Conservation (phyloP, 768 basidiomycete species). For the Suillus variegatus region DNA sequence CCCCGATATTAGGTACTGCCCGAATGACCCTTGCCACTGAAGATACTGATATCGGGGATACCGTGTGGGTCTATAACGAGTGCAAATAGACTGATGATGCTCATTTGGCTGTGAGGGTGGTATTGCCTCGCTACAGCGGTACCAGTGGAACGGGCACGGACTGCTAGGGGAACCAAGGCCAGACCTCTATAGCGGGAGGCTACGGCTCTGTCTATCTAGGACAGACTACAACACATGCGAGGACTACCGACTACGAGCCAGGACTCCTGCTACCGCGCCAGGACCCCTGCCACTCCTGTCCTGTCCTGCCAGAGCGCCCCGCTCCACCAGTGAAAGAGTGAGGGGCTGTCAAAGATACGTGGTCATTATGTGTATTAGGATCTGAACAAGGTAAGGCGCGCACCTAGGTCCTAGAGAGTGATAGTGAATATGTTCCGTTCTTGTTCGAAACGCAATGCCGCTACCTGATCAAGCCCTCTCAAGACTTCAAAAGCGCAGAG, state of each 20-base stretch:
- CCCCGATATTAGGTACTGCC: background rate
- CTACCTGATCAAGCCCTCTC: background rate
- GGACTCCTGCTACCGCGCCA: too few species aligned
- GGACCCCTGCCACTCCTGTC: too few species aligned
- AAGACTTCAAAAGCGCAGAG: background rate
- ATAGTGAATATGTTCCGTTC: background rate
- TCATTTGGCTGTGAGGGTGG: background rate
- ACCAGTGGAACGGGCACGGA: too few species aligned
- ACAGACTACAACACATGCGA: too few species aligned
- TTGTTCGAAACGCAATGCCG: background rate
- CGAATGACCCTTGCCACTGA: too few species aligned
- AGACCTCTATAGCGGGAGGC: too few species aligned
- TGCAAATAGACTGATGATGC: background rate
- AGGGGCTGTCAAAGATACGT: background rate
- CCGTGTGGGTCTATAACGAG: background rate
- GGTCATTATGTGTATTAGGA: background rate
- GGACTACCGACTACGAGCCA: too few species aligned
- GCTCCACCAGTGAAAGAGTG: background rate
- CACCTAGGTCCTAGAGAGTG: background rate
- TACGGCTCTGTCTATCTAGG: too few species aligned
- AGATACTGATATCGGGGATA: background rate
- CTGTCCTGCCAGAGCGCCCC: too few species aligned
- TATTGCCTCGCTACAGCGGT: background rate
- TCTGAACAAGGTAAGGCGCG: background rate
- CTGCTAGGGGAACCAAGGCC: too few species aligned